Percentiles rank a stretch among this genome's conserved stretches.
These are phyloP conservation scores for Mycena galopus DNA, from an alignment of 768 basidiomycete genomes.

Conservation along the genomic window DNA sequence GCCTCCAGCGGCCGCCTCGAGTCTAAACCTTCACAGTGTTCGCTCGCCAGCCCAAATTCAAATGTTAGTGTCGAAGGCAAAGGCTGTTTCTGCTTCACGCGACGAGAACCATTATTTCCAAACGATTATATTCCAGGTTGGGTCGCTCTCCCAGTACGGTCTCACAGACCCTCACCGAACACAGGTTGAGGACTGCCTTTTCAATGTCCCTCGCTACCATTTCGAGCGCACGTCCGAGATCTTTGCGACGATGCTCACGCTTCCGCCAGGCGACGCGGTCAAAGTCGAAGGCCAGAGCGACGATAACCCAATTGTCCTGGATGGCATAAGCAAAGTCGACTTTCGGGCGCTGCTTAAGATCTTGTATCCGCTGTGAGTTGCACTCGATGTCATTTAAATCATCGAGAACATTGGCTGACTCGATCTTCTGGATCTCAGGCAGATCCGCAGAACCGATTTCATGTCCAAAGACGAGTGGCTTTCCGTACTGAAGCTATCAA, in stretches of 20 bases:
- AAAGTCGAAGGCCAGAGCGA: conserved; percentile 45
- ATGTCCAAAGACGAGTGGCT: conserved; percentile 43
- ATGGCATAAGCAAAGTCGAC: conserved; percentile 43
- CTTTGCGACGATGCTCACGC: conserved; percentile 49
- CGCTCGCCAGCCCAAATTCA: too few species aligned
- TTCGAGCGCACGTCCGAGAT: conserved; percentile 50
- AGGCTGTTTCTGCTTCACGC: too few species aligned
- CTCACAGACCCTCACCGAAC: too few species aligned
- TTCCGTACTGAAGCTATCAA: conserved; percentile 46
- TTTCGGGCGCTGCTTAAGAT: conserved; percentile 42
- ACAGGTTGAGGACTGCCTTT: conserved; percentile 54
- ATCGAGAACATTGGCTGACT: background rate
- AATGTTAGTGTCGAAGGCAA: too few species aligned
- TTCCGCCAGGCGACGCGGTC: conserved; percentile 40
- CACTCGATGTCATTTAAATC: too few species aligned
- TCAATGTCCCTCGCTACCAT: conserved; percentile 52
- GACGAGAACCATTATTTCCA: too few species aligned
- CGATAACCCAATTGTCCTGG: conserved; percentile 44
- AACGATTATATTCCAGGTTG: too few species aligned
- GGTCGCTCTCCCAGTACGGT: too few species aligned
- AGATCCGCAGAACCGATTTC: conserved; percentile 2
- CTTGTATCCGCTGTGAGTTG: conserved; percentile 42
- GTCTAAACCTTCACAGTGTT: too few species aligned
- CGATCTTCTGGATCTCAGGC: too few species aligned
- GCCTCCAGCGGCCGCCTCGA: too few species aligned